Evolutionary conservation across 2,329 filamentous ascomycete species (phyloP).

Genomic region (Ophiognomonia clavigignenti-juglandacearum): DNA sequence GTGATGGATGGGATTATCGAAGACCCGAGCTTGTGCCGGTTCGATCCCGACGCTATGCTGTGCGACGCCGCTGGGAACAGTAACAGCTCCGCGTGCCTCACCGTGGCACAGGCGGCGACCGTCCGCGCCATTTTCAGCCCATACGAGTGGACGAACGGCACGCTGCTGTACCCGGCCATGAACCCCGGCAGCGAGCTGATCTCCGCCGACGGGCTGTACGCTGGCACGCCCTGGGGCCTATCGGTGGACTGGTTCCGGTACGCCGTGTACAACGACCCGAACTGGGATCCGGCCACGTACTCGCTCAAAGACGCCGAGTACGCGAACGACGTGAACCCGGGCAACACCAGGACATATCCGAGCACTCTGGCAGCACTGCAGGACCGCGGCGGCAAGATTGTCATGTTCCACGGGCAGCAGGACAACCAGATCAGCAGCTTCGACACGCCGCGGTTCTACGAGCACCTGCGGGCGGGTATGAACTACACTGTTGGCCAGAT

Average conservation of each 20-base stretch:
- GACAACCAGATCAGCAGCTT: constrained; percentile 39
- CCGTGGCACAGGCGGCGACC: constrained; percentile 11
- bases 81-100: constrained; percentile 24
- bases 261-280: constrained; percentile 36
- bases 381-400: constrained; percentile 37
- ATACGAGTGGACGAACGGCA: constrained; percentile 18
- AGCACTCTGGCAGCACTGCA: constrained; percentile 32
- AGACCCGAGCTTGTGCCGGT: constrained; percentile 16
- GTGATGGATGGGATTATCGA: constrained; percentile 19
- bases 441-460: constrained; percentile 42
- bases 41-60: constrained; percentile 11
- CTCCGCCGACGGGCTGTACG: constrained; percentile 31
- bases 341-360: constrained; percentile 22
- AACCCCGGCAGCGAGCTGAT: constrained; percentile 40
- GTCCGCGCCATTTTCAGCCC: constrained; percentile 20
- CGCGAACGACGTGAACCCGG: constrained; percentile 18
- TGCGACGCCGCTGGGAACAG: constrained; percentile 12
- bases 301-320: constrained; percentile 30
- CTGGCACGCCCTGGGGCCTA: constrained; percentile 34
- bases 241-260: constrained; percentile 44
- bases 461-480: constrained; percentile 39
- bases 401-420: constrained; percentile 39
- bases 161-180: constrained; percentile 33
- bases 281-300: constrained; percentile 34
- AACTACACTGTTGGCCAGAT: constrained; percentile 25